phyloP scores from a whole-genome alignment of 371 early-diverging fungal genomes.

The Mucor plumbeus region DNA sequence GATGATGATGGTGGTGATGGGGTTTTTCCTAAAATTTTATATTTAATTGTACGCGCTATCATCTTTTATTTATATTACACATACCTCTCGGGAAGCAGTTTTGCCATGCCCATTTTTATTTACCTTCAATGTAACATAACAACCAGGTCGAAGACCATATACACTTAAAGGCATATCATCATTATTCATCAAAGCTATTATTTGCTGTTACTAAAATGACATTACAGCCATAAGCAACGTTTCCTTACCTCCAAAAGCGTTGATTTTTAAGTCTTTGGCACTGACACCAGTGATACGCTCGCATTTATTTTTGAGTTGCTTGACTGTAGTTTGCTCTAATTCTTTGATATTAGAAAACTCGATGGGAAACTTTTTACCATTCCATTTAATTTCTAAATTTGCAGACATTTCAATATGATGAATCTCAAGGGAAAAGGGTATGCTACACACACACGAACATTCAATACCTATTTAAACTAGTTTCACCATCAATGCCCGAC shows the following conservation, averaged over 20 bases:
- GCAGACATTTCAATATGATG: constrained; percentile 12
- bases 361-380: constrained; percentile 32
- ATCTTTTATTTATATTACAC: neutral
- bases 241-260: constrained; percentile 47
- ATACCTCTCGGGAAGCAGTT: constrained; percentile 7
- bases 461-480: neutral
- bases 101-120: constrained; percentile 5
- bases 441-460: neutral
- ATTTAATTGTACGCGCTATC: neutral
- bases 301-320: constrained; percentile 37
- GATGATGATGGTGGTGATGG: neutral
- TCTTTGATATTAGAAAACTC: constrained; percentile 31
- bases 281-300: constrained; percentile 36
- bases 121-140: constrained; percentile 14
- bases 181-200: constrained; percentile 22
- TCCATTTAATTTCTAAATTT: constrained; percentile 35
- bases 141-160: constrained; percentile 23
- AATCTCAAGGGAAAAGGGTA: neutral
- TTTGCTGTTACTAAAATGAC: neutral
- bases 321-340: constrained; percentile 31
- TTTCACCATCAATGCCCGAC: constrained; percentile 8
- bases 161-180: constrained; percentile 19
- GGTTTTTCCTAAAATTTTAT: neutral
- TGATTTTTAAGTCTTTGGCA: constrained; percentile 26
- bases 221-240: neutral